Percentiles rank a stretch among this genome's conserved stretches.
phyloP scores from a whole-genome alignment of 1,139 yeast genomes.

The Hanseniaspora sp. region DNA sequence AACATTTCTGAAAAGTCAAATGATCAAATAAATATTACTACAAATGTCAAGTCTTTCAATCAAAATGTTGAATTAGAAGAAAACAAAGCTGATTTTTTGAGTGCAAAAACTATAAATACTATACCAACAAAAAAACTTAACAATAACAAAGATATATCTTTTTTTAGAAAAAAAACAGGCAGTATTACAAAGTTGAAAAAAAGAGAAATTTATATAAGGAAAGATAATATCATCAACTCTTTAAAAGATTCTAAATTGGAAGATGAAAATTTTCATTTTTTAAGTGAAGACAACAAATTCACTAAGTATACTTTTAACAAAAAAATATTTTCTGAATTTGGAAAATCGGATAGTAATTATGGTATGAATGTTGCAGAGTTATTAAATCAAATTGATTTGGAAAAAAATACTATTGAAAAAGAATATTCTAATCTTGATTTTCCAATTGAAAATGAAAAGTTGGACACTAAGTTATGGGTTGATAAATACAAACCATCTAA shows the following conservation, averaged over 20 bases:
- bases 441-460: neutral
- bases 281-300: constrained; percentile 4
- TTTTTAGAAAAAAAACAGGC: neutral
- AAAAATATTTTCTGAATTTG: neutral
- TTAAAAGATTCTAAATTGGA: neutral
- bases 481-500: constrained; percentile 74
- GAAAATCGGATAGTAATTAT: constrained; percentile 19
- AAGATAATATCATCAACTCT: neutral
- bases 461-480: constrained; percentile 40
- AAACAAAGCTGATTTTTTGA: neutral
- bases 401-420: constrained; percentile 13
- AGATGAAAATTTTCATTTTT: neutral
- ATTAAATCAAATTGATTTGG: constrained; percentile 24
- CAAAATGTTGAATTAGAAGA: neutral
- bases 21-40: too few species aligned
- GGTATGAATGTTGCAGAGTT: constrained; percentile 33
- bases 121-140: neutral
- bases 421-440: constrained; percentile 12
- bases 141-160: neutral
- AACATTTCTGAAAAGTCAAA: too few species aligned
- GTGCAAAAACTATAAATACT: neutral
- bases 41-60: too few species aligned
- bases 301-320: constrained; percentile 6
- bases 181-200: neutral
- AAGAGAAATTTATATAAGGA: neutral